A percentile compares a stretch with the other conserved stretches of the same genome.
Evolutionary conservation across 2,329 filamentous ascomycete genomes (phyloP).

Genomic region (Mycosphaerella sp.): DNA sequence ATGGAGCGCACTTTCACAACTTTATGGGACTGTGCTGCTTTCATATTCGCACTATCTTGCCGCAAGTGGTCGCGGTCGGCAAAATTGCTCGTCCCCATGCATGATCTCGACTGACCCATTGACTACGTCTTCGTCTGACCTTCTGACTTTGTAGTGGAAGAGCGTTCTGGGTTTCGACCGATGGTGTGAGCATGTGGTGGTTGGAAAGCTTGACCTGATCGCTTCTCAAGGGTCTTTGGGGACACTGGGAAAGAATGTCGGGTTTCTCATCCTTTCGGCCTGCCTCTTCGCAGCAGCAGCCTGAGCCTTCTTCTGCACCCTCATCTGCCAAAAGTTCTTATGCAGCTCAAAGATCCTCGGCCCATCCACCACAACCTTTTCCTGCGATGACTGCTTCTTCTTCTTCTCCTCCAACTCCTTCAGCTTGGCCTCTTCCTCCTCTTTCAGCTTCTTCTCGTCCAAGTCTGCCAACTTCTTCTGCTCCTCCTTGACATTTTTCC

Average conservation of each 20-base stretch:
- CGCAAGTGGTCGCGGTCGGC: background rate
- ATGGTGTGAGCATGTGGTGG: too few species aligned
- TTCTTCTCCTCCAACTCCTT: constrained; percentile 38
- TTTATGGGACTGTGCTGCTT: background rate
- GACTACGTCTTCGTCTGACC: background rate
- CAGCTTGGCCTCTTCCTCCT: constrained; percentile 40
- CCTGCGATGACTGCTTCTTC: constrained; percentile 40
- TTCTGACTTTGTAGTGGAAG: background rate
- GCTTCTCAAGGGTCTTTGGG: constrained; percentile 9
- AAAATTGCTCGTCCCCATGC: background rate
- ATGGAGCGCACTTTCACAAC: too few species aligned
- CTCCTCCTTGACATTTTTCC: constrained; percentile 58
- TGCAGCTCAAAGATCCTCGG: constrained; percentile 78
- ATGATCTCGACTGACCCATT: background rate
- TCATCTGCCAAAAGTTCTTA: constrained; percentile 84
- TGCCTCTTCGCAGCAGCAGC: constrained; percentile 75
- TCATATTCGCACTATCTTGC: background rate
- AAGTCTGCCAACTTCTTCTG: constrained; percentile 66
- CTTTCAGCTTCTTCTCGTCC: constrained; percentile 38
- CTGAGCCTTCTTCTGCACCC: constrained; percentile 70
- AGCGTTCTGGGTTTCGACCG: too few species aligned
- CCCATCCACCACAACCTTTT: constrained; percentile 58
- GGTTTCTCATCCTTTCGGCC: constrained; percentile 70
- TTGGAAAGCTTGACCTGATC: background rate
- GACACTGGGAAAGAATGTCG: constrained; percentile 71